phyloP scores from a whole-genome alignment of 352 stramenopile species.

The Globisporangium paroecandrum region DNA sequence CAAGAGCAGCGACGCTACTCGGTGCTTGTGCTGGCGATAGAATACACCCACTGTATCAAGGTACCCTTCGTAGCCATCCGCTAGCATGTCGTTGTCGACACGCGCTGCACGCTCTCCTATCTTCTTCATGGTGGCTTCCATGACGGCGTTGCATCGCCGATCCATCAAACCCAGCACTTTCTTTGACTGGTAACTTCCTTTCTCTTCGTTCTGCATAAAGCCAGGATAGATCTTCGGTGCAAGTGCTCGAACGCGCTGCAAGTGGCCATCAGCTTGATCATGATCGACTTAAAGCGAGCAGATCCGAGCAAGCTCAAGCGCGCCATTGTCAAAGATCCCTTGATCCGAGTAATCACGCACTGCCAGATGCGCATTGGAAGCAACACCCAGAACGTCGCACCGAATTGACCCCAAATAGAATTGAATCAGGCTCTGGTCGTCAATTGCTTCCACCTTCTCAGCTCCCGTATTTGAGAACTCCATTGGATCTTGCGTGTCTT shows the following conservation, averaged over 20 bases:
- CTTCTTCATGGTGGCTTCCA: conserved; percentile 40
- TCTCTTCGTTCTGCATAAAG: conserved; percentile 77
- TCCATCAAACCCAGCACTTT: conserved; percentile 79
- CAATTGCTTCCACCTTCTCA: conserved; percentile 29
- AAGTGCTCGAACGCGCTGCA: conserved; percentile 46
- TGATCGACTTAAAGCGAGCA: conserved; percentile 76
- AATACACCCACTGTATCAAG: conserved; percentile 32
- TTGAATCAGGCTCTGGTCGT: conserved; percentile 49
- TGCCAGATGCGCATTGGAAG: conserved; percentile 77
- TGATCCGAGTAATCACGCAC: conserved; percentile 44
- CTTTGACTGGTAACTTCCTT: conserved; percentile 56
- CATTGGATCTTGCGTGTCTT: conserved; percentile 50
- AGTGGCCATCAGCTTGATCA: conserved; percentile 49
- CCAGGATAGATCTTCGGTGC: conserved; percentile 66
- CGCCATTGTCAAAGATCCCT: conserved; percentile 45
- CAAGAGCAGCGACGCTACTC: conserved; percentile 43
- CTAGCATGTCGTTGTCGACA: conserved; percentile 57
- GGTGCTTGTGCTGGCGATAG: conserved; percentile 69
- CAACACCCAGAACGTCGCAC: conserved; percentile 69
- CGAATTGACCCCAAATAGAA: conserved; percentile 76
- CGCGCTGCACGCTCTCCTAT: conserved; percentile 6
- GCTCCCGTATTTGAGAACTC: conserved; percentile 22
- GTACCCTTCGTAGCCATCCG: conserved; percentile 47
- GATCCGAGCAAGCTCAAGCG: conserved; percentile 57
- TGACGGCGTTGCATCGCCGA: conserved; percentile 52